Evolutionary conservation across 805 yeast genomes (phyloP).

Genomic region (Scheffersomyces ergatensis): DNA sequence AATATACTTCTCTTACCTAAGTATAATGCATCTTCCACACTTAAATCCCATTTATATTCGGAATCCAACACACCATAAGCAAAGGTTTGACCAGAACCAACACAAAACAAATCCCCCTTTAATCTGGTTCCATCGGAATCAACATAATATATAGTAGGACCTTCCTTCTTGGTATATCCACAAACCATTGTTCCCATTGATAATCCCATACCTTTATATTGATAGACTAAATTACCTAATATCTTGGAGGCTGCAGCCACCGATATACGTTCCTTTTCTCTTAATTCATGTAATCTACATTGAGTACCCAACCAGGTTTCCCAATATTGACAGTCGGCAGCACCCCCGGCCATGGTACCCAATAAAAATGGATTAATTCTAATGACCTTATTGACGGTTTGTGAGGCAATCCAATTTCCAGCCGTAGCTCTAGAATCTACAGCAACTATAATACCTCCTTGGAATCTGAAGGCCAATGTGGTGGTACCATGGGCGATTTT

Average conservation of each 20-base stretch:
- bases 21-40: conserved; percentile 90
- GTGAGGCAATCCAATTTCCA: conserved; percentile 97
- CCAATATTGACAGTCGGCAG: conserved; percentile 99
- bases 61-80: conserved; percentile 98
- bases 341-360: conserved; percentile 99
- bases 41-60: conserved; percentile 85
- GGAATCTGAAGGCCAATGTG: conserved; percentile 91
- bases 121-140: conserved; percentile 97
- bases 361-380: conserved; percentile 92
- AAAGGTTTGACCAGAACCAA: conserved; percentile 98
- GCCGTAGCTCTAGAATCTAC: conserved; percentile 98
- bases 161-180: conserved; percentile 93
- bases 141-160: conserved; percentile 93
- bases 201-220: conserved; percentile 96
- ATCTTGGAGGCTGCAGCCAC: conserved; percentile 98
- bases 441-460: conserved; percentile 94
- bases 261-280: conserved; percentile 91
- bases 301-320: conserved; percentile 98
- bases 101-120: conserved; percentile 93
- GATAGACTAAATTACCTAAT: conserved; percentile 82
- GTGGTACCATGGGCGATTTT: conserved; percentile 99
- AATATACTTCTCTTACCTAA: conserved; percentile 93
- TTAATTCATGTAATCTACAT: conserved; percentile 89
- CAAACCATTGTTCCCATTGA: conserved; percentile 99
- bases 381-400: conserved; percentile 95